Conservation (phyloP, 192 early-diverging fungal species). For the Umbelopsis isabellina region DNA sequence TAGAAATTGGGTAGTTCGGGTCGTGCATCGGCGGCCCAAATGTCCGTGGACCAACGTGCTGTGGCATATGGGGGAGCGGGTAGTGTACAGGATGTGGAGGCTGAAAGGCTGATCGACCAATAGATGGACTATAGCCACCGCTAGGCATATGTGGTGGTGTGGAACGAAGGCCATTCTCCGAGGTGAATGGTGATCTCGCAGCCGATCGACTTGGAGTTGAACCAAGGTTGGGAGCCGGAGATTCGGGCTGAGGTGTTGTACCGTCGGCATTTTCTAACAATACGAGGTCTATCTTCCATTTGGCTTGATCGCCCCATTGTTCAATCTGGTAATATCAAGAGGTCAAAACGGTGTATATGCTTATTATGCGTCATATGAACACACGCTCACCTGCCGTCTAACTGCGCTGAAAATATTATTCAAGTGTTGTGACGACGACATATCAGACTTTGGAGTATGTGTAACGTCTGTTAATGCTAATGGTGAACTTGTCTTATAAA, state of each 20-base stretch:
- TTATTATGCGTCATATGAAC: background rate
- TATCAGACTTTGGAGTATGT: background rate
- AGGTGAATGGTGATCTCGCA: constrained; percentile 5
- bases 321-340: constrained; percentile 26
- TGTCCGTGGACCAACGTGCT: background rate
- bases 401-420: constrained; percentile 18
- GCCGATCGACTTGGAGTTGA: background rate
- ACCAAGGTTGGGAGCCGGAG: constrained; percentile 1
- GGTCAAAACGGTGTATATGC: background rate
- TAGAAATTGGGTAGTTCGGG: background rate
- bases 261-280: constrained; percentile 29
- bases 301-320: constrained; percentile 39
- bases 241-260: background rate
- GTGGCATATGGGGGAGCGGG: background rate
- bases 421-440: constrained; percentile 20
- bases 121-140: background rate
- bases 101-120: background rate
- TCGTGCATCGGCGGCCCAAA: background rate
- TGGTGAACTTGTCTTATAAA: constrained; percentile 1
- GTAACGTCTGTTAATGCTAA: background rate
- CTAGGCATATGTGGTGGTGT: background rate
- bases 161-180: constrained; percentile 13
- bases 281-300: constrained; percentile 38
- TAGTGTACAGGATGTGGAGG: constrained; percentile 1
- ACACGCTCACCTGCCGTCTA: background rate